Percentiles rank a stretch among this genome's conserved stretches.
phyloP scores from a whole-genome alignment of 2,329 filamentous ascomycete species.

The Gnomoniopsis smithogilvyi region DNA sequence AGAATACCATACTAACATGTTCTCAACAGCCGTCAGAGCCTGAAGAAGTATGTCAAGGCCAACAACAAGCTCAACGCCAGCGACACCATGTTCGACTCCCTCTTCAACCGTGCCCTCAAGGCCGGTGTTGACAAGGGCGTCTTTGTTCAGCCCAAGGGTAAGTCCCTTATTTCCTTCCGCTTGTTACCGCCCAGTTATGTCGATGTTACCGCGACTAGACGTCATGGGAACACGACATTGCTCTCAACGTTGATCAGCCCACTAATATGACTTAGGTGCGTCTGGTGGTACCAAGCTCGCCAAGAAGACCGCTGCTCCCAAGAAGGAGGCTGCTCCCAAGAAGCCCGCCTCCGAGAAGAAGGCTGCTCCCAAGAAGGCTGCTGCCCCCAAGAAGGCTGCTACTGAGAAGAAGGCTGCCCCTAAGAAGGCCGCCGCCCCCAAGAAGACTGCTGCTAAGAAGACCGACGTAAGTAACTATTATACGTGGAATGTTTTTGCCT shows the following conservation, averaged over 20 bases:
- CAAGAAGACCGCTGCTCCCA: constrained; percentile 28
- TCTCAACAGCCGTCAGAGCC: constrained; percentile 47
- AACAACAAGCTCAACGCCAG: constrained; percentile 46
- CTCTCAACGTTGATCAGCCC: not conserved
- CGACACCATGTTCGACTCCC: constrained; percentile 61
- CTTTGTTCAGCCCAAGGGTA: constrained; percentile 90
- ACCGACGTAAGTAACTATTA: constrained; percentile 25
- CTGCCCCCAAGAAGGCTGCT: constrained; percentile 27
- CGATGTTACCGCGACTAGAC: not conserved
- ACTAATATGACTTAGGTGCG: constrained; percentile 50
- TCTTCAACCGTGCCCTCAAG: constrained; percentile 85
- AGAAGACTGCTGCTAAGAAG: constrained; percentile 46
- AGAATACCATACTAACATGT: constrained; percentile 27
- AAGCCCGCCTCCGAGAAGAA: constrained; percentile 30
- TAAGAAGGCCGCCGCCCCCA: constrained; percentile 41
- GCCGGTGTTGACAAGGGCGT: constrained; percentile 80
- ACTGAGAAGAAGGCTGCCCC: constrained; percentile 30
- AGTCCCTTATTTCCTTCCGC: constrained; percentile 29
- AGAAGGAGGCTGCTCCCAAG: constrained; percentile 30
- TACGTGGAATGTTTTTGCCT: not conserved
- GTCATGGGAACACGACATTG: not conserved
- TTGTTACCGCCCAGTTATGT: not conserved
- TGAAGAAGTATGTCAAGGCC: constrained; percentile 60
- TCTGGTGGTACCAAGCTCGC: constrained; percentile 91
- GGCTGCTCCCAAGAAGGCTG: constrained; percentile 33